Conservation (phyloP, 306 rosid genomes). For the Gastrolobium villosum region DNA sequence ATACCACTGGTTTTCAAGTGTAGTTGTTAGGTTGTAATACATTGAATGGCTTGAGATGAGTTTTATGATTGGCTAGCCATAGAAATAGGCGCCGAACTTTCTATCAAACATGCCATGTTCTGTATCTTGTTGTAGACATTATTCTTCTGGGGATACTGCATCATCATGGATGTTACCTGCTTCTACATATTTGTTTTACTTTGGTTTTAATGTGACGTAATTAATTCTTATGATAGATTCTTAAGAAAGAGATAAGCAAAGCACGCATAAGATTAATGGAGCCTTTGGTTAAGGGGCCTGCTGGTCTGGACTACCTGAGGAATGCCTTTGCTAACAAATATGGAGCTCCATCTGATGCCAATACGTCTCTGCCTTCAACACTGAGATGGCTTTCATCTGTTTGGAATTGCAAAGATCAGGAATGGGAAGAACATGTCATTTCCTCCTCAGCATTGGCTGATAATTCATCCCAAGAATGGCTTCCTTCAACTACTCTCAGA, state of each 20-base stretch:
- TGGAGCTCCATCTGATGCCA: slow-evolving; percentile 82
- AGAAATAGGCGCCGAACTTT: neutral
- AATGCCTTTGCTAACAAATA: slow-evolving; percentile 79
- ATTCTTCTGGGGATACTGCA: slow-evolving; percentile 23
- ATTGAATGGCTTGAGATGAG: slow-evolving; percentile 27
- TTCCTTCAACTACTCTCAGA: slow-evolving; percentile 81
- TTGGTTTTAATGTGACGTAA: slow-evolving; percentile 39
- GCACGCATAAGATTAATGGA: slow-evolving; percentile 82
- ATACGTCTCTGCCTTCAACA: slow-evolving; percentile 64
- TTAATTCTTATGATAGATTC: slow-evolving; percentile 61
- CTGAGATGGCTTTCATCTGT: slow-evolving; percentile 79
- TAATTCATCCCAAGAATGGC: slow-evolving; percentile 62
- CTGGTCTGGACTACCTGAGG: slow-evolving; percentile 89
- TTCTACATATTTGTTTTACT: slow-evolving; percentile 14
- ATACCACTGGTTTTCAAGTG: slow-evolving; percentile 6
- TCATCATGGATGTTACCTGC: slow-evolving; percentile 9
- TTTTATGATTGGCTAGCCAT: neutral
- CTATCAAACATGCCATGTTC: neutral
- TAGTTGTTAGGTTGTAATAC: slow-evolving; percentile 14
- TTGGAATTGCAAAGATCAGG: slow-evolving; percentile 73
- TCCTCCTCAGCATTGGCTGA: slow-evolving; percentile 57
- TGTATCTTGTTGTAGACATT: slow-evolving; percentile 8
- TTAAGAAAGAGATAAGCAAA: slow-evolving; percentile 90
- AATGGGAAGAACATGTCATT: slow-evolving; percentile 79
- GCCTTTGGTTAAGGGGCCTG: slow-evolving; percentile 86